Evolutionary conservation across 192 early-diverging fungal genomes (phyloP), one percentile per base, ranked within the genome.

Genomic region (Linderina pennispora): DNA sequence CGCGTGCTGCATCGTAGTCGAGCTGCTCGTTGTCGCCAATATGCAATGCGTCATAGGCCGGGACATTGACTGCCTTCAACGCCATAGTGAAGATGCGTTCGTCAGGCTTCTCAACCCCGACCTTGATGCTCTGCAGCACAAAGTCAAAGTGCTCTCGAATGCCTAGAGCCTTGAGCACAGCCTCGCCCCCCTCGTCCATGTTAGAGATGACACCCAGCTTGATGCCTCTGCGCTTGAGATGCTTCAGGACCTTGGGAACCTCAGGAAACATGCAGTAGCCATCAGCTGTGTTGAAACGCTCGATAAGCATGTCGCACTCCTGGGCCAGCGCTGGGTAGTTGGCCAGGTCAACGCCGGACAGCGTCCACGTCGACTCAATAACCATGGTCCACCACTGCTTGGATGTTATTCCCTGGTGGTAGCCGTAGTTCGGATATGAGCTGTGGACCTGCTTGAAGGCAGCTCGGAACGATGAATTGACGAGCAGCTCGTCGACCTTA

Each of bases 191-290:
- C 23, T 84, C 81, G 25, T 84, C 81, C 43, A 74, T 79, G 45
- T 84, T 84, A 40, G 76, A 76, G 15, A 84, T 61, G 6, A 84
- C 68, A 2, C 81, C 81, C 24, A 78, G 44, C 23, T 59, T 74
- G 20, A 84, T 53, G 0, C 72, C 74, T 14, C 55, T 57, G 8
- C 53, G 46, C 15, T 61, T 52, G 34, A 84, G 39, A 44, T 77
- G 61, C 34, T 51, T 40, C 10, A 84, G 53, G 8, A 78, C 57
- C 14, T 36, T 24, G 8, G 61, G 46, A 15, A 78, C 77, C 20
- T 84, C 81, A 4, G 55, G 55, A 45, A 65, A 84, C 50, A 84
- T 51, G 2, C 41, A 46, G 55, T 84, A 84, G 8, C 73, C 78
- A 20, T 70, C 49, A 6, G 56, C 50, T 1, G 65, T 68, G 18